phyloP scores from a whole-genome alignment of 176 grass and related monocot genomes.

The Carex myosuroides region DNA sequence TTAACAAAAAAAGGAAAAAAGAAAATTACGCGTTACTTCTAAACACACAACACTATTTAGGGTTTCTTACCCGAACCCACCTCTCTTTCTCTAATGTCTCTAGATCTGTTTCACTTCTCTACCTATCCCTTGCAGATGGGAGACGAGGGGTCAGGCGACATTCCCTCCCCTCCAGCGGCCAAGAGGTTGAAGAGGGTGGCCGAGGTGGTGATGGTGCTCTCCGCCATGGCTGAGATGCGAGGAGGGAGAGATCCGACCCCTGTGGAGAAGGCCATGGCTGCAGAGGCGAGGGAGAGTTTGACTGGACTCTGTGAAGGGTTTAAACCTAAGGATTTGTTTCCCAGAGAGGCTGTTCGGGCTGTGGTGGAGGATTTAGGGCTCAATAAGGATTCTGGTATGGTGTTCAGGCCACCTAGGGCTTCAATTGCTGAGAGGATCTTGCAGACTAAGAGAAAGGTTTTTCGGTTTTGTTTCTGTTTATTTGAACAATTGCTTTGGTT shows the following conservation, averaged over 20 bases:
- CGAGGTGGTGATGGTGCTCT: conserved; percentile 92
- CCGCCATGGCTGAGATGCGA: conserved; percentile 62
- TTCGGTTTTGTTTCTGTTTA: not conserved
- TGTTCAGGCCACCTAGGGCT: conserved; percentile 63
- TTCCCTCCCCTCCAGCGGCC: conserved; percentile 14
- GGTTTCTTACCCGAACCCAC: conserved; percentile 1
- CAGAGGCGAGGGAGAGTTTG: conserved; percentile 75
- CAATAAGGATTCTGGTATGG: conserved; percentile 55
- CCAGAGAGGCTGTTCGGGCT: conserved; percentile 68
- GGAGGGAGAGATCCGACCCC: conserved; percentile 64
- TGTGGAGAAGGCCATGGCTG: conserved; percentile 70
- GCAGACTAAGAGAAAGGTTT: conserved; percentile 95
- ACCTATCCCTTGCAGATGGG: conserved; percentile 15
- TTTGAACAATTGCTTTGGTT: not conserved
- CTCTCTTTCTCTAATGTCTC: not conserved
- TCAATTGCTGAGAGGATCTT: conserved; percentile 79
- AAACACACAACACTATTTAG: not conserved
- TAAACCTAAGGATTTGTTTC: conserved; percentile 89
- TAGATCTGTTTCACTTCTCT: conserved; percentile 29
- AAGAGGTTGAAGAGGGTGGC: conserved; percentile 67
- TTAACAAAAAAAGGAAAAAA: no score
- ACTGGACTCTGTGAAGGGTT: conserved; percentile 40
- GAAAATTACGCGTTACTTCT: no score
- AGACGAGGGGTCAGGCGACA: conserved; percentile 28
- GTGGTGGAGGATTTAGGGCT: conserved; percentile 93